Conservation (phyloP, 208 protist species). For the Leishmania martiniquensis region DNA sequence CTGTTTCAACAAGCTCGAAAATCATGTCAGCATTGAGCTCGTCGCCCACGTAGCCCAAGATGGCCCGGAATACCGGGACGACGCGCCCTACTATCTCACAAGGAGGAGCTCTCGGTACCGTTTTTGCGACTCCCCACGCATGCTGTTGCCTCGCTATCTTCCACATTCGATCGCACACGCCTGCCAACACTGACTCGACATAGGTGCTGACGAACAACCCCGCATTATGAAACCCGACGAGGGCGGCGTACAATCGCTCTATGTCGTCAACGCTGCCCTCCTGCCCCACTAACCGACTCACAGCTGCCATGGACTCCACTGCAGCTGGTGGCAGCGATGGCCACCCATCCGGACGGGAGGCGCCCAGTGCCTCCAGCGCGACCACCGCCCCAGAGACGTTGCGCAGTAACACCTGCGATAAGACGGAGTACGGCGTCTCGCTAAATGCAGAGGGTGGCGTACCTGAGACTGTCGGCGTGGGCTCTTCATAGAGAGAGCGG, state of each 20-base stretch:
- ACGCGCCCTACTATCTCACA: constrained; percentile 55
- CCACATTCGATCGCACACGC: constrained; percentile 70
- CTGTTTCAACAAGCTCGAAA: constrained; percentile 67
- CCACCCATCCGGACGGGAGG: constrained; percentile 75
- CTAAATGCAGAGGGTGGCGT: constrained; percentile 37
- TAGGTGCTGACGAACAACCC: constrained; percentile 68
- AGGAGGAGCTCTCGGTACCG: constrained; percentile 28
- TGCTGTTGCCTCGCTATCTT: constrained; percentile 2
- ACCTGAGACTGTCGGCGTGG: neutral
- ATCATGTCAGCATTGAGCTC: constrained; percentile 85
- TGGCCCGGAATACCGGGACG: constrained; percentile 51
- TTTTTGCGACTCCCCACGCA: neutral
- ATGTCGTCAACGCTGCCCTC: constrained; percentile 46
- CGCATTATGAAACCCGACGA: constrained; percentile 78
- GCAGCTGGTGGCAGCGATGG: constrained; percentile 47
- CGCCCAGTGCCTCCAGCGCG: constrained; percentile 50
- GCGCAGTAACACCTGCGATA: constrained; percentile 43
- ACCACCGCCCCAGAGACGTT: constrained; percentile 44
- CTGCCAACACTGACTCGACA: constrained; percentile 71
- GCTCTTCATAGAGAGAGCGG: constrained; percentile 39
- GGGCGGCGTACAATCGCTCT: constrained; percentile 53
- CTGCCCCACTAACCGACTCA: constrained; percentile 58
- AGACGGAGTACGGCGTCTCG: constrained; percentile 75
- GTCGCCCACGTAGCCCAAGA: constrained; percentile 73
- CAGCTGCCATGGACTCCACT: constrained; percentile 40